Conservation (phyloP, 1,284 basidiomycete genomes). For the Ustilago trichophora region DNA sequence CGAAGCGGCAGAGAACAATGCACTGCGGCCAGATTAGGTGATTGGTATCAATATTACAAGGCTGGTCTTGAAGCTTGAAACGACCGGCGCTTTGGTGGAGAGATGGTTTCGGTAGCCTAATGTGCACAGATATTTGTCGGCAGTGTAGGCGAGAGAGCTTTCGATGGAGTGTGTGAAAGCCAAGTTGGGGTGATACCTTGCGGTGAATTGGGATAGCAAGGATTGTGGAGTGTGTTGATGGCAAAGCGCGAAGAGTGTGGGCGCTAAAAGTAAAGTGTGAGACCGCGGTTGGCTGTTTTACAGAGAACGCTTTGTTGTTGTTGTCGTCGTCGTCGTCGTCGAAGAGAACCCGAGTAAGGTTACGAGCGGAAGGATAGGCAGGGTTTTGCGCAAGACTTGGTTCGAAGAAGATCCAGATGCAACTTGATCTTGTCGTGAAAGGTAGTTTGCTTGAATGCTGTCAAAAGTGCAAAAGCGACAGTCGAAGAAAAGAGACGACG, state of each 20-base stretch:
- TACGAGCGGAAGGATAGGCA: not conserved
- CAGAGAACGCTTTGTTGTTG: not conserved
- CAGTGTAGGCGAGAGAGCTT: conserved; percentile 23
- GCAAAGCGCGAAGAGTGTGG: no score
- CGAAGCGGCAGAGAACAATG: not conserved
- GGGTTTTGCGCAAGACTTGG: no score
- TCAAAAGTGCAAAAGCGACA: not conserved
- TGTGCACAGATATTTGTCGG: conserved; percentile 47
- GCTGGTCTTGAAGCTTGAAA: not conserved
- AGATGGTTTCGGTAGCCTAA: conserved; percentile 4
- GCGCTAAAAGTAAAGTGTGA: not conserved
- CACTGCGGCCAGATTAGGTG: not conserved
- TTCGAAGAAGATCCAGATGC: not conserved
- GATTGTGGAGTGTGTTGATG: no score
- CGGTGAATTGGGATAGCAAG: conserved; percentile 2
- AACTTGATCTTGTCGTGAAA: not conserved
- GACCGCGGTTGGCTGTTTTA: not conserved
- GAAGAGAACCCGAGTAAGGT: not conserved
- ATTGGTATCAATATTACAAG: not conserved
- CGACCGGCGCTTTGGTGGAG: not conserved
- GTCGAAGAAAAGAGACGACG: no score
- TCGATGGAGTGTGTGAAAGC: not conserved
- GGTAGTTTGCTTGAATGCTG: not conserved
- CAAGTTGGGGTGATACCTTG: conserved; percentile 1
- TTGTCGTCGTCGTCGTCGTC: not conserved